Conservation (phyloP, 2,329 filamentous ascomycete species). For the Neopestalotiopsis sp. region DNA sequence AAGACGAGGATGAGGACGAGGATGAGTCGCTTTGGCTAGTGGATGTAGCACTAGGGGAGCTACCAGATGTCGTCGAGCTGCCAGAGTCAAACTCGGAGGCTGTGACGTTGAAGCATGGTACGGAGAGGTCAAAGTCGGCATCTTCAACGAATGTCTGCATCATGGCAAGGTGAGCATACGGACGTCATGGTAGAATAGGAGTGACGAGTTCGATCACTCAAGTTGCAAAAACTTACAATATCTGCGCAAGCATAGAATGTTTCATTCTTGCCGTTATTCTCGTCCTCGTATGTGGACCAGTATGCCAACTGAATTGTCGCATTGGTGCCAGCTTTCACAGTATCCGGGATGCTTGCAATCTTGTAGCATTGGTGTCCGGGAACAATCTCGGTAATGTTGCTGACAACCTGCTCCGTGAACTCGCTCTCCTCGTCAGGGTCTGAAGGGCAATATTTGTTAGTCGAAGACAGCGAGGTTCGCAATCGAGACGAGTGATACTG, state of each 20-base stretch:
- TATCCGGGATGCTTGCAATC: constrained; percentile 31
- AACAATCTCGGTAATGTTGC: constrained; percentile 34
- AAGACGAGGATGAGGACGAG: background rate
- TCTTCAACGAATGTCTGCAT: constrained; percentile 39
- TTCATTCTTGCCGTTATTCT: constrained; percentile 37
- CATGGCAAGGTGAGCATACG: background rate
- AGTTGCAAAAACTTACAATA: constrained; percentile 33
- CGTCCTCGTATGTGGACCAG: constrained; percentile 36
- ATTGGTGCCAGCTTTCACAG: constrained; percentile 34
- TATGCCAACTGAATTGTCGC: constrained; percentile 44
- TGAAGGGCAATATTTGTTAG: constrained; percentile 11
- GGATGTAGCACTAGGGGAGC: constrained; percentile 23
- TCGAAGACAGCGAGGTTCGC: background rate
- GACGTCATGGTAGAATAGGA: background rate
- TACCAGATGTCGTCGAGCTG: constrained; percentile 20
- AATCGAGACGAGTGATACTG: constrained; percentile 22
- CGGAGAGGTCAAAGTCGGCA: constrained; percentile 31
- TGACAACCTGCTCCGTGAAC: constrained; percentile 37
- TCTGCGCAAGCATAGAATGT: constrained; percentile 45
- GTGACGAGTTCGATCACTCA: background rate
- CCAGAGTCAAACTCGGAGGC: constrained; percentile 34
- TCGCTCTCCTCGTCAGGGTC: constrained; percentile 37
- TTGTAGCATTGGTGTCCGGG: constrained; percentile 45
- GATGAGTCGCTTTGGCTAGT: constrained; percentile 4
- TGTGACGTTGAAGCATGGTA: constrained; percentile 46